Evolutionary conservation across 2,329 filamentous ascomycete genomes (phyloP), one percentile per base, ranked within the genome.

Genomic region (Xylariomycetidae sp.): DNA sequence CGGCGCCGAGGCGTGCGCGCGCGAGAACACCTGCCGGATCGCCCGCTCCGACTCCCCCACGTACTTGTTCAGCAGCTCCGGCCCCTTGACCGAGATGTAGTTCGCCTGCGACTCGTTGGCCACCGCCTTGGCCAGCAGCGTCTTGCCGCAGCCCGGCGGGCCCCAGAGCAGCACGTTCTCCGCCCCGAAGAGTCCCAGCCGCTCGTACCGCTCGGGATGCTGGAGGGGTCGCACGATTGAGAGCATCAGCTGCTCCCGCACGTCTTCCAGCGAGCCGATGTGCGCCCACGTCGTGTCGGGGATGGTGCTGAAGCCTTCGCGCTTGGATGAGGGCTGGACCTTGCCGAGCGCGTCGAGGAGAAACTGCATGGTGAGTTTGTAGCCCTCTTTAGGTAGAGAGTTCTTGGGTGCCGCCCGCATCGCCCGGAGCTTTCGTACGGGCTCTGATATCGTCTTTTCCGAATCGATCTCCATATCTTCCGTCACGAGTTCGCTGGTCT

Each of bases 81-180:
- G 92, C 0, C 92, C 92, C 60, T 95, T 95, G 61, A 98, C 87
- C 32, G 87, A 88, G 60, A 98, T 98, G 67, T 98, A 98, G 60
- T 95, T 96, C 29, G 92, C 92, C 57, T 90, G 87, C 6, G 85
- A 89, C 57, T 95, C 88, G 58, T 94, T 94, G 35, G 92, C 92
- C 4, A 95, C 88, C 4, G 92, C 92, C 63, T 96, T 95, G 13
- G 92, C 92, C 2, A 98, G 78, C 2, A 98, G 74, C 0, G 92
- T 98, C 60, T 98, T 98, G 49, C 92, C 92, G 58, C 92, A 98
- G 6, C 92, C 92, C 0, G 92, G 92, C 1, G 92, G 92, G 0
- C 92, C 92, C 87, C 90, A 98, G 34, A 98, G 84, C 1, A 98
- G 72, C 3, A 95, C 87, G 12, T 92, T 92, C 0, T 86, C 84